Base-by-base conservation (phyloP, 2,329 filamentous ascomycete species). In the Plectosphaerella plurivora region DNA sequence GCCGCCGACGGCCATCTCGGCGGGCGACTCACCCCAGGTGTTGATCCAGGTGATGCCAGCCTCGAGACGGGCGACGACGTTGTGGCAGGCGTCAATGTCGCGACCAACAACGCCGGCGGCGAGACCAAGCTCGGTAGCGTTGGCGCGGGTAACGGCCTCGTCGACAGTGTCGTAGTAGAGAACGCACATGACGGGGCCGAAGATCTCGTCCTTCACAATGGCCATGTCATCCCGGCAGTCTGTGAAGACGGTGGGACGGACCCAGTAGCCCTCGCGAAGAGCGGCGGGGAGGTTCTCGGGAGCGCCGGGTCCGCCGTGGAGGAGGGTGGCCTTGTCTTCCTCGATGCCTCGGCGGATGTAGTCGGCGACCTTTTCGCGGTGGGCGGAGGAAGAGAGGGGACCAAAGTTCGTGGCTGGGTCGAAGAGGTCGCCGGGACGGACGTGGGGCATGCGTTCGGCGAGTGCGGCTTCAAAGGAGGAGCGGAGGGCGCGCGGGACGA, bases 41-140 rank as follows among this genome's bases (percentile, higher is more conserved):
- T 96, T 96, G 50, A 96, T 79, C 91, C 91, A 96, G 1, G 89
- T 95, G 63, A 96, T 96, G 35, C 91, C 91, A 0, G 90, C 90
- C 64, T 95, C 80, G 5, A 96, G 73, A 62, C 82, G 78, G 22
- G 81, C 78, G 42, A 93, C 77, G 1, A 93, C 81, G 44, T 81
- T 75, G 63, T 96, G 89, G 51, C 88, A 91, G 47, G 79, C 65
- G 60, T 89, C 87, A 50, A 96, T 69, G 59, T 95, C 83, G 53
- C 81, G 82, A 1, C 89, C 89, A 60, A 95, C 93, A 1, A 96
- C 88, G 18, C 91, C 91, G 0, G 90, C 91, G 0, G 91, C 91
- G 3, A 96, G 82, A 25, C 91, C 91, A 51, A 94, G 76, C 18
- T 83, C 76, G 0, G 90, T 94, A 56, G 82, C 72, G 69, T 96